Evolutionary conservation across 2,329 filamentous ascomycete species (phyloP).

Genomic region (Stagonosporopsis vannaccii): DNA sequence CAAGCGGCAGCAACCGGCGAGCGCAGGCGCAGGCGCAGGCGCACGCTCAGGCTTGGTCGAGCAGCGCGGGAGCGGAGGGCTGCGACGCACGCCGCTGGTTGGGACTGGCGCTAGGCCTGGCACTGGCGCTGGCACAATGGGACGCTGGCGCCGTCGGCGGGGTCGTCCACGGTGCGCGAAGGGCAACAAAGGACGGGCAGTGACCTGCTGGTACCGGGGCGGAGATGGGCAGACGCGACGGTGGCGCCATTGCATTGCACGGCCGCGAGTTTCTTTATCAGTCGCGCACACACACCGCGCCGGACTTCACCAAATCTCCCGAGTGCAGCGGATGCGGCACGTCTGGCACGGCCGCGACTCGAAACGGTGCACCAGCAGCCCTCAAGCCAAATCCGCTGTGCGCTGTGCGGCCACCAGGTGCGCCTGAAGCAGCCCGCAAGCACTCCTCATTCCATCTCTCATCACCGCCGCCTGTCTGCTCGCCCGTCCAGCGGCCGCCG

Average conservation of each 20-base stretch:
- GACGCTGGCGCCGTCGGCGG: constrained; percentile 10
- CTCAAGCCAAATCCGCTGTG: constrained; percentile 10
- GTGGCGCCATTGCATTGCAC: constrained; percentile 12
- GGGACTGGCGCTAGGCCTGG: too few species aligned
- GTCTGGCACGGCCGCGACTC: constrained; percentile 33
- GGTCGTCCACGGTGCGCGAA: neutral
- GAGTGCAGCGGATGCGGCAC: constrained; percentile 29
- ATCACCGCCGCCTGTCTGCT: constrained; percentile 15
- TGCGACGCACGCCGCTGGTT: neutral
- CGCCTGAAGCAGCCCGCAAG: constrained; percentile 11
- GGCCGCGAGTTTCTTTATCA: constrained; percentile 30
- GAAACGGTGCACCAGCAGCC: constrained; percentile 35
- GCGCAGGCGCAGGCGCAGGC: neutral
- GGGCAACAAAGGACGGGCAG: constrained; percentile 24
- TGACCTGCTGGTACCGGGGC: constrained; percentile 18
- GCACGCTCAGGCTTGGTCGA: too few species aligned
- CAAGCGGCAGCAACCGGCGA: constrained; percentile 42
- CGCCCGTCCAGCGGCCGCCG: constrained; percentile 17
- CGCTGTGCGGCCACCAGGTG: constrained; percentile 1
- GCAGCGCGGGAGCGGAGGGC: too few species aligned
- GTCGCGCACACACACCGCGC: constrained; percentile 10
- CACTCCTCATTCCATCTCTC: constrained; percentile 18
- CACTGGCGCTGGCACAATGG: too few species aligned
- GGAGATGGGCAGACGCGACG: constrained; percentile 7
- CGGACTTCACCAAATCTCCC: constrained; percentile 22